Percentiles rank a stretch among this genome's conserved stretches.
Conservation (phyloP, 495 filamentous ascomycete genomes). For the Neurospora tetraspora region DNA sequence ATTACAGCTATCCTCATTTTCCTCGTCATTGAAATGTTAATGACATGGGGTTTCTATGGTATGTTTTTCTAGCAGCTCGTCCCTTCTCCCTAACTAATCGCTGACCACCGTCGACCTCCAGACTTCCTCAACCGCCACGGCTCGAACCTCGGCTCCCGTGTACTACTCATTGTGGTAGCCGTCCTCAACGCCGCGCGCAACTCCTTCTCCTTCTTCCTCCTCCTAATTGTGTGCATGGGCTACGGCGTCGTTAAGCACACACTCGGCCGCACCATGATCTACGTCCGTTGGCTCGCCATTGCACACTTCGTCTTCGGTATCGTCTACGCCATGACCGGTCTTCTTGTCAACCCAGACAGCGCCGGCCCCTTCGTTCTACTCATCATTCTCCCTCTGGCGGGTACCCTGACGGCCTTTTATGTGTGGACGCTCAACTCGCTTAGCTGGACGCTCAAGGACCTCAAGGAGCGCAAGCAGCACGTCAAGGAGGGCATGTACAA, state of each 20-base stretch:
- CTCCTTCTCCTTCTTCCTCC: slow-evolving; percentile 96
- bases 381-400: slow-evolving; percentile 87
- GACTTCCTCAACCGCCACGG: slow-evolving; percentile 90
- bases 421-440: slow-evolving; percentile 97
- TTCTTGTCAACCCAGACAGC: slow-evolving; percentile 75
- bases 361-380: slow-evolving; percentile 88
- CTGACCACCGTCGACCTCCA: slow-evolving; percentile 15
- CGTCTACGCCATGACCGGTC: slow-evolving; percentile 81
- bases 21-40: slow-evolving; percentile 87
- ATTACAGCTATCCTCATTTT: slow-evolving; percentile 96
- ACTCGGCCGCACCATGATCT: slow-evolving; percentile 90
- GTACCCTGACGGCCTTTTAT: slow-evolving; percentile 92
- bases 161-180: slow-evolving; percentile 78
- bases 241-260: slow-evolving; percentile 95
- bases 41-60: slow-evolving; percentile 96
- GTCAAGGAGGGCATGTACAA: slow-evolving; percentile 94
- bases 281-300: slow-evolving; percentile 81
- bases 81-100: background rate
- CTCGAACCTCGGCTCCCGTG: slow-evolving; percentile 71
- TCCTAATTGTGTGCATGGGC: slow-evolving; percentile 98
- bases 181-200: slow-evolving; percentile 89
- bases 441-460: slow-evolving; percentile 89
- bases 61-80: slow-evolving; percentile 3
- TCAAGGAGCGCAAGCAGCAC: slow-evolving; percentile 85
- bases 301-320: slow-evolving; percentile 92